phyloP scores from a whole-genome alignment of 192 early-diverging fungal genomes.

The Ambispora gerdemannii region DNA sequence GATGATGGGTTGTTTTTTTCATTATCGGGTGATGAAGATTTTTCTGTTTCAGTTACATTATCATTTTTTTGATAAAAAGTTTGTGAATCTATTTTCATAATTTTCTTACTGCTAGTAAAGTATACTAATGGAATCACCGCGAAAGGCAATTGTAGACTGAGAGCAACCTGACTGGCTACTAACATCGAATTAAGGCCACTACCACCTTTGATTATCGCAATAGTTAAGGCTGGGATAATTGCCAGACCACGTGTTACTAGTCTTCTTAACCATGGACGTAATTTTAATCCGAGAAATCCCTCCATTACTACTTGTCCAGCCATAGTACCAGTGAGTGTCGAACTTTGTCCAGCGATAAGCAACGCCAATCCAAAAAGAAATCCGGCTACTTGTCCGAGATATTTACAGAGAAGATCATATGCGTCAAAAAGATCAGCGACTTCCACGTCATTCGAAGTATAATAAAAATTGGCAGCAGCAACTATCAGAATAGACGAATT shows the following conservation, averaged over 20 bases:
- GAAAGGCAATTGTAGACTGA: slow-evolving; percentile 78
- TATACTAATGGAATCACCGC: slow-evolving; percentile 74
- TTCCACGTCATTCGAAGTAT: slow-evolving; percentile 30
- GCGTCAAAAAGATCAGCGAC: slow-evolving; percentile 66
- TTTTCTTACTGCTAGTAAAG: slow-evolving; percentile 54
- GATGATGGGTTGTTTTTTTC: neutral
- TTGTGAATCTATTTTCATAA: slow-evolving; percentile 48
- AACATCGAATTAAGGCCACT: slow-evolving; percentile 60
- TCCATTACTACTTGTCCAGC: slow-evolving; percentile 84
- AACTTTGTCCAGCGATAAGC: slow-evolving; percentile 70
- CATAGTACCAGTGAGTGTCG: slow-evolving; percentile 80
- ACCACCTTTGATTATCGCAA: slow-evolving; percentile 61
- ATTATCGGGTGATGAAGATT: slow-evolving; percentile 2
- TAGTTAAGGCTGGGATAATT: slow-evolving; percentile 70
- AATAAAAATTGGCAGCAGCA: slow-evolving; percentile 68
- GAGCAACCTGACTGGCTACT: slow-evolving; percentile 71
- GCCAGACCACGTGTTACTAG: slow-evolving; percentile 69
- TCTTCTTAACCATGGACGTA: slow-evolving; percentile 65
- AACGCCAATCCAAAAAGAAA: slow-evolving; percentile 74
- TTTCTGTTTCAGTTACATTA: slow-evolving; percentile 1
- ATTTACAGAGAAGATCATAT: slow-evolving; percentile 51
- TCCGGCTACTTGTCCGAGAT: slow-evolving; percentile 62
- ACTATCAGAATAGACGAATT: slow-evolving; percentile 81
- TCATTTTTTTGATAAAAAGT: slow-evolving; percentile 30
- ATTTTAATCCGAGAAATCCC: slow-evolving; percentile 64